Percentiles rank a stretch among this genome's conserved stretches.
Evolutionary conservation across 441 rosid species (phyloP).

Genomic region (Eruca vesicaria): DNA sequence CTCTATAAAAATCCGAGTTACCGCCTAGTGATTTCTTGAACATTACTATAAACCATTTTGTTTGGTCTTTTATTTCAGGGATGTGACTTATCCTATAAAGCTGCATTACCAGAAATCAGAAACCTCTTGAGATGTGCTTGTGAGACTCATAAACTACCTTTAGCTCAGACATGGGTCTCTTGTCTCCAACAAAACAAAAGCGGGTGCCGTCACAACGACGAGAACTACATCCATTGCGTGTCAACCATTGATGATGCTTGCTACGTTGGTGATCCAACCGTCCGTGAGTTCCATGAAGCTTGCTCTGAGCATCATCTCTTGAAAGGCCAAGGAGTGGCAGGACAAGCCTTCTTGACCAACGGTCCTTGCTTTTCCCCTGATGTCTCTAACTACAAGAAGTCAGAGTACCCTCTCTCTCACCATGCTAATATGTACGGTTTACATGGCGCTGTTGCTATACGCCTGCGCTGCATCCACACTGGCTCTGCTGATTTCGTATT

Average conservation of each 20-base stretch:
- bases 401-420: conserved; percentile 90
- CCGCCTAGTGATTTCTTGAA: too few relatives aligned
- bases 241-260: conserved; percentile 83
- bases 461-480: conserved; percentile 65
- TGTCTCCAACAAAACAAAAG: conserved; percentile 77
- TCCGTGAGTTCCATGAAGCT: conserved; percentile 71
- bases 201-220: conserved; percentile 75
- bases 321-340: conserved; percentile 90
- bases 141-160: conserved; percentile 68
- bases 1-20: too few relatives aligned
- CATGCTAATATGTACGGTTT: conserved; percentile 79
- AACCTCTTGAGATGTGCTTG: conserved; percentile 74
- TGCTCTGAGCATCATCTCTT: conserved; percentile 92
- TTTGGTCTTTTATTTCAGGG: conserved; percentile 40
- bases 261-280: conserved; percentile 52
- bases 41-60: not conserved
- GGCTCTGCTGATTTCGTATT: conserved; percentile 73
- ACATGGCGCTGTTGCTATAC: conserved; percentile 83
- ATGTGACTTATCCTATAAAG: conserved; percentile 48
- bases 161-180: conserved; percentile 86
- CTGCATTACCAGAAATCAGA: conserved; percentile 72
- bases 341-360: conserved; percentile 79
- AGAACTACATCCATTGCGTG: conserved; percentile 66
- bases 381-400: conserved; percentile 54
- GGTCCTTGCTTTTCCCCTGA: conserved; percentile 82